phyloP scores from a whole-genome alignment of 352 stramenopile species.

The Pythium inflatum region DNA sequence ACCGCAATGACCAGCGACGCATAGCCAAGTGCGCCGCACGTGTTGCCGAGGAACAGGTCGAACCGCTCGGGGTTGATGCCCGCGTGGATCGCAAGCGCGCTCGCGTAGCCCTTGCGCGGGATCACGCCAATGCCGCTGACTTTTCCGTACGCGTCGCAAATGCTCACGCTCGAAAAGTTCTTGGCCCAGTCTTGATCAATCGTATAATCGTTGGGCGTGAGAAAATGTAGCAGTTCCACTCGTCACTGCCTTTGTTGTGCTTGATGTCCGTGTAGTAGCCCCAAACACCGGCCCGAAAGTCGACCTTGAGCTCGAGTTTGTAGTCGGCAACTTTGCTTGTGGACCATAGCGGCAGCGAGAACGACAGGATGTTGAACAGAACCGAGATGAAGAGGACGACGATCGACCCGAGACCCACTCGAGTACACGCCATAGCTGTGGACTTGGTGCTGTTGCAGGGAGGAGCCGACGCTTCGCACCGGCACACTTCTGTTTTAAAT shows the following conservation, averaged over 20 bases:
- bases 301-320: slow-evolving; percentile 39
- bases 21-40: slow-evolving; percentile 51
- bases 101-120: slow-evolving; percentile 40
- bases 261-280: slow-evolving; percentile 69
- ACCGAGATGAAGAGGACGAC: slow-evolving; percentile 61
- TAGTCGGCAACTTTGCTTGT: slow-evolving; percentile 56
- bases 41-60: slow-evolving; percentile 62
- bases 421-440: slow-evolving; percentile 57
- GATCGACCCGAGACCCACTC: slow-evolving; percentile 57
- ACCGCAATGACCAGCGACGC: slow-evolving; percentile 52
- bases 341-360: slow-evolving; percentile 69
- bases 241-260: slow-evolving; percentile 30
- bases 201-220: slow-evolving; percentile 56
- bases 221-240: slow-evolving; percentile 67
- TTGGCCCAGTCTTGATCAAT: slow-evolving; percentile 38
- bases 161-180: slow-evolving; percentile 61
- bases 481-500: no score
- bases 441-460: background rate
- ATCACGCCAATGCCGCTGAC: slow-evolving; percentile 35
- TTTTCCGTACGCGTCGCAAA: slow-evolving; percentile 62
- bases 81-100: slow-evolving; percentile 41
- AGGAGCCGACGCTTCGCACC: no score
- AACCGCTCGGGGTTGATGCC: slow-evolving; percentile 59
- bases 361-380: slow-evolving; percentile 62
- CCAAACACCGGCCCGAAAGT: slow-evolving; percentile 67